Percentiles rank a stretch among this genome's conserved stretches.
phyloP scores from a whole-genome alignment of 768 basidiomycete genomes.

The Lactarius quietus region DNA sequence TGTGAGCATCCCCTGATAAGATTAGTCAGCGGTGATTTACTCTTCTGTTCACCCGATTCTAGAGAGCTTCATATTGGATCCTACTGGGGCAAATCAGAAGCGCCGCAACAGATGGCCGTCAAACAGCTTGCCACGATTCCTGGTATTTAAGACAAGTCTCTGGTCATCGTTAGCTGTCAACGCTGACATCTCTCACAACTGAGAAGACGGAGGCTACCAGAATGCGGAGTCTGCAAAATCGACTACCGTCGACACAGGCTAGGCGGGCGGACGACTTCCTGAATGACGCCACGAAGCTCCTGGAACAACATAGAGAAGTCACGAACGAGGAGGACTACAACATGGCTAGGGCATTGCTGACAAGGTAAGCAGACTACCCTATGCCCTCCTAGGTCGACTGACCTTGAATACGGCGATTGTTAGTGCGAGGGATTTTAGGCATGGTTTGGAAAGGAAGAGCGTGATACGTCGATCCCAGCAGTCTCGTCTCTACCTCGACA shows the following conservation, averaged over 20 bases:
- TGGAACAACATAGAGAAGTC: neutral
- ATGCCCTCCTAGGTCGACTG: neutral
- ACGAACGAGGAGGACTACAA: slow-evolving; percentile 1
- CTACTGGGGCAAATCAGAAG: neutral
- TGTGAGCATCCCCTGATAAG: neutral
- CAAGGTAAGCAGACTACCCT: neutral
- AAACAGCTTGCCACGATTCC: neutral
- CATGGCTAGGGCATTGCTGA: slow-evolving; percentile 7
- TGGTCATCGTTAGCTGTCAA: neutral
- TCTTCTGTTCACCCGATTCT: neutral
- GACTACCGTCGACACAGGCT: neutral
- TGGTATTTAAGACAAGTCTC: slow-evolving; percentile 2
- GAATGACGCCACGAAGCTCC: neutral
- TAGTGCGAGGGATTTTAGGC: neutral
- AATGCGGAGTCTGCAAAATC: neutral
- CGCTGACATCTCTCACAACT: neutral
- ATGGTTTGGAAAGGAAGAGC: slow-evolving; percentile 2
- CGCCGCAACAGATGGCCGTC: neutral
- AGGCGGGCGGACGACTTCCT: slow-evolving; percentile 5
- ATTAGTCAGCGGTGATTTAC: neutral
- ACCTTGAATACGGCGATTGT: neutral
- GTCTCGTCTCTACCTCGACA: slow-evolving; percentile 10
- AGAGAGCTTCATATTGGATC: neutral
- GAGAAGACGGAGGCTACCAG: neutral
- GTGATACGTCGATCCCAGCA: slow-evolving; percentile 1